A percentile compares a stretch with the other conserved stretches of the same genome.
Evolutionary conservation across 177 flowering plant species (phyloP).

Genomic region (Vitis hybrid): DNA sequence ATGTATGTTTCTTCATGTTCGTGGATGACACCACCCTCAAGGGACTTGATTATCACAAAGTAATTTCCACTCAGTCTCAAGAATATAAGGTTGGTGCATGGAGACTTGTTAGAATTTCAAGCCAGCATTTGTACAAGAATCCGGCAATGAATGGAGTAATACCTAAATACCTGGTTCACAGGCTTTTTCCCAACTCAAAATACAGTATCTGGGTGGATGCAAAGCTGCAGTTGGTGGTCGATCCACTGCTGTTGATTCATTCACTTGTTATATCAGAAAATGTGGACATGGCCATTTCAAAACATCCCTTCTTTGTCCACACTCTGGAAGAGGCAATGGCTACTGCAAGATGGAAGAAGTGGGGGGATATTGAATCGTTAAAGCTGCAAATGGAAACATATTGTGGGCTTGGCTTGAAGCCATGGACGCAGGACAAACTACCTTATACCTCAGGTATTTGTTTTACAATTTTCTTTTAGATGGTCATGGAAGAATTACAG

Average conservation of each 20-base stretch:
- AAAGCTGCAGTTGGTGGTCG: slow-evolving; percentile 75
- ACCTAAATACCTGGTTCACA: slow-evolving; percentile 78
- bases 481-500: too few relatives aligned
- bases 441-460: slow-evolving; percentile 78
- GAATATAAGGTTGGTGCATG: slow-evolving; percentile 63
- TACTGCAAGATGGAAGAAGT: slow-evolving; percentile 95
- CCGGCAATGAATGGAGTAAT: slow-evolving; percentile 94
- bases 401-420: slow-evolving; percentile 78
- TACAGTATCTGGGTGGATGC: slow-evolving; percentile 94
- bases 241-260: slow-evolving; percentile 79
- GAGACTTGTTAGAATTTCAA: slow-evolving; percentile 65
- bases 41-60: slow-evolving; percentile 47
- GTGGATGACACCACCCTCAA: slow-evolving; percentile 66
- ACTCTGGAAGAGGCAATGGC: slow-evolving; percentile 97
- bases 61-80: slow-evolving; percentile 34
- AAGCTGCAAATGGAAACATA: slow-evolving; percentile 84
- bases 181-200: slow-evolving; percentile 80
- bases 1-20: slow-evolving; percentile 88
- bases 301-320: slow-evolving; percentile 72
- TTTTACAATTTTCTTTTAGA: too few relatives aligned
- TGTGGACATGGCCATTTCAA: slow-evolving; percentile 87
- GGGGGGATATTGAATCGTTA: slow-evolving; percentile 69
- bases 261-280: slow-evolving; percentile 54
- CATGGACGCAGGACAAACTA: slow-evolving; percentile 75
- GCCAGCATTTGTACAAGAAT: slow-evolving; percentile 49